Base-by-base conservation (phyloP, 129 eudicot genomes). In the Smallanthus sonchifolius region DNA sequence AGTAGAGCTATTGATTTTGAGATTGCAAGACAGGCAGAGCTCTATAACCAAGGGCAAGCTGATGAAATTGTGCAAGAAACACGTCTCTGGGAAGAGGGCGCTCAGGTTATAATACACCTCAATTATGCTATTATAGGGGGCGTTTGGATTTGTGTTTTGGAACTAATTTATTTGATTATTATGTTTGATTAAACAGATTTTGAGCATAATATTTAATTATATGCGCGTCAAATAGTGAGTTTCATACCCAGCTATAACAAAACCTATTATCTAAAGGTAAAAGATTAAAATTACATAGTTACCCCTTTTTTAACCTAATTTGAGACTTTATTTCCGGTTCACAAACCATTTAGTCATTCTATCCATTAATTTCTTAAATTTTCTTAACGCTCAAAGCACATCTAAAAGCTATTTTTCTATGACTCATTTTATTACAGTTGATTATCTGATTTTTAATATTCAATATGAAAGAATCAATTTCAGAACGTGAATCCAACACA, bases 61-160 rank as follows among this genome's bases (percentile, higher is more conserved):
- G 85, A 86, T 48, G 84, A 90, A 80, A 83, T 94, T 66, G 95
- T 94, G 65, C 98, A 90, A 76, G 98, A 94, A 80, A 94, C 98
- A 60, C 97, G 97, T 76, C 93, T 86, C 15, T 90, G 98, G 98
- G 98, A 94, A 67, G 98, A 90, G 69, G 96, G 97, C 59, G 69
- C 91, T 77, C 98, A 94, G 98, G 97, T 92, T 81, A 72, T 77
- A 71, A 65, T 45, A 38, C 60, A 70, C 48, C 32, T 37, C 34
- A 47, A 28, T 54, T 64, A 35, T 74, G 30, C 16, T 52, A 35
- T 61, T 35, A 38, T 37, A 64, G 32, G 17, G 11, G 8, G 15
- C 38, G 28, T 61, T 61, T 11, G 43, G 43, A 6, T 34, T 61
- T 6, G 67, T 35, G 5, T 34, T 61, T 32, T 35, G 67, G 67